phyloP scores from a whole-genome alignment of 345 rosid species.

The Boechera divaricarpa region DNA sequence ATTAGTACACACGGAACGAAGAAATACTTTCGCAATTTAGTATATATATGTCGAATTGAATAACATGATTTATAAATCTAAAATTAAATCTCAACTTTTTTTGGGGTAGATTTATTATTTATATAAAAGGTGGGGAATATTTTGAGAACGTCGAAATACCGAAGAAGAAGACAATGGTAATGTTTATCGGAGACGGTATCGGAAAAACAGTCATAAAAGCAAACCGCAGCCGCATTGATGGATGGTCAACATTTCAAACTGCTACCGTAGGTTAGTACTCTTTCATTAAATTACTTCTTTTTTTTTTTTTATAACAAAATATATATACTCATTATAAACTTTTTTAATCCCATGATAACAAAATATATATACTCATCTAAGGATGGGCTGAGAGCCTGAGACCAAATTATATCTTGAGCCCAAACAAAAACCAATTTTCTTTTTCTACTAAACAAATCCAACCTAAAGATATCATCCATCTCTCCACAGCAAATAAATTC shows the following conservation, averaged over 20 bases:
- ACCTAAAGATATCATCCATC: neutral
- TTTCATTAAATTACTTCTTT: neutral
- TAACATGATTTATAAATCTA: too few species aligned
- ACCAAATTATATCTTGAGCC: neutral
- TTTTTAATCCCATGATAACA: too few species aligned
- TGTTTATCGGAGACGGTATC: conserved; percentile 82
- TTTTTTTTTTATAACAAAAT: too few species aligned
- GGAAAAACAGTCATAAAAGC: conserved; percentile 69
- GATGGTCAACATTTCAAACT: conserved; percentile 81
- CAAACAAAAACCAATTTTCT: neutral
- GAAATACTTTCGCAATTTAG: too few species aligned
- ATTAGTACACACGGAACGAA: too few species aligned
- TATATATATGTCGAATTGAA: too few species aligned
- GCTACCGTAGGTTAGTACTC: conserved; percentile 78
- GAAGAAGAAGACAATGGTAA: conserved; percentile 56
- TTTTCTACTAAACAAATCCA: neutral
- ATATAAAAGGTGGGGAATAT: conserved; percentile 73
- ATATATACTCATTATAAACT: too few species aligned
- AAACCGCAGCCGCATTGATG: conserved; percentile 57
- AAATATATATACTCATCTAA: neutral
- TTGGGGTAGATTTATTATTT: conserved; percentile 67
- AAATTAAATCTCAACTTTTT: neutral
- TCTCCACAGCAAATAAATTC: too few species aligned
- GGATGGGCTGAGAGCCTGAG: neutral
- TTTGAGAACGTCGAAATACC: conserved; percentile 76